Base-by-base conservation (phyloP, 75 land plant species). In the Sequoia sempervirens region DNA sequence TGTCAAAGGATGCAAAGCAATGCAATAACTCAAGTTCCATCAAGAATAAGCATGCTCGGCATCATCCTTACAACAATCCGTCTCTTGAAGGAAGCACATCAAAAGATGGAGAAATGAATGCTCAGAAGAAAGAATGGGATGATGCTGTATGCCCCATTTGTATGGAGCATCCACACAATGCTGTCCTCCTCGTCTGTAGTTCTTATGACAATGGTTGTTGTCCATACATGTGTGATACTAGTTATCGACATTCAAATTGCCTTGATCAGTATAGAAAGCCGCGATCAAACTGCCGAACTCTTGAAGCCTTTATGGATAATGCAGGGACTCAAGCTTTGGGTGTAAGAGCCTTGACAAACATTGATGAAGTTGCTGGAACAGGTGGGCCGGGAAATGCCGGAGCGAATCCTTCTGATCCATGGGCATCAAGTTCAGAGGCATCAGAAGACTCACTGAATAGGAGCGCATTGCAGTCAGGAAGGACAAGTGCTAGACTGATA, bases 141-240 rank as follows among this genome's bases (percentile, higher is more conserved):
- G 92, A 92, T n/a, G 87, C 87, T 14, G 85, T 84, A 3, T 95
- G 96, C 85, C 93, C 93, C 5, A 95, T 95, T 81, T 95, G 96
- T 88, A 92, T 95, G 92, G 96, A 95, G 79, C 86, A 88, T 82
- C 96, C 96, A 38, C 96, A 95, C 79, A 95, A 95, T 91, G 96
- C 96, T 78, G 95, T 95, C 79, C 92, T 95, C 23, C 89, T 95
- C 73, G 73, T 91, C 1, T 95, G 96, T 87, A 89, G 89, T 76
- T 93, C 96, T 4, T 83, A 88, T 83, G 91, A 92, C 28, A 93
- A 93, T 50, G 96, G 96, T 11, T 95, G 96, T 85, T 83, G 91
- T 40, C 86, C 95, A 41, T 95, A 90, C 84, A 95, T 95, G 47
- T 95, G 96, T 64, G 92, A 94, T 82, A 93, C 96, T 81, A 95